These are phyloP conservation scores for Mycena latifolia DNA, from an alignment of 768 basidiomycete species.

Conservation along the genomic window DNA sequence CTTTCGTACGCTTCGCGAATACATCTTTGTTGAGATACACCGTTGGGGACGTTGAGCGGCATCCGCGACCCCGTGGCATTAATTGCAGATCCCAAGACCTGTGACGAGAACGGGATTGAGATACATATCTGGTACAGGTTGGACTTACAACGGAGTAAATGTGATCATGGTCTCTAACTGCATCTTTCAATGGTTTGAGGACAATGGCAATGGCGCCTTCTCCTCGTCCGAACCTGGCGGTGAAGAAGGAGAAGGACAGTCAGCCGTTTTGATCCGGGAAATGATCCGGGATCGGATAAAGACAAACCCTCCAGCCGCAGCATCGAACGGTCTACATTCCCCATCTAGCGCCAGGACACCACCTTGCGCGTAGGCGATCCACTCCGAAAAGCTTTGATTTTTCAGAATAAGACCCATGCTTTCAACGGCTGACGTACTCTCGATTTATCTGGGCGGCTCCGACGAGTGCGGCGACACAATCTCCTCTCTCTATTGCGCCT, in stretches of 20 bases:
- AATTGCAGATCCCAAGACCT: conserved; percentile 46
- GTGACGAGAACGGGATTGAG: background rate
- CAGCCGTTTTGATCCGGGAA: background rate
- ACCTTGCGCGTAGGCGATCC: conserved; percentile 10
- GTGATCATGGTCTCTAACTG: conserved; percentile 45
- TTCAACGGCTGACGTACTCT: conserved; percentile 9
- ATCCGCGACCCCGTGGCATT: conserved; percentile 44
- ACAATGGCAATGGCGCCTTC: conserved; percentile 39
- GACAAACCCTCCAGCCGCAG: conserved; percentile 2
- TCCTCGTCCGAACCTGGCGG: conserved; percentile 36
- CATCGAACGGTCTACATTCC: conserved; percentile 33
- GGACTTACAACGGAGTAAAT: conserved; percentile 43
- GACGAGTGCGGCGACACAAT: conserved; percentile 53
- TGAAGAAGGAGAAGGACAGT: background rate
- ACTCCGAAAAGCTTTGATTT: conserved; percentile 1
- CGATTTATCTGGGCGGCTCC: conserved; percentile 45
- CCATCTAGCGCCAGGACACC: conserved; percentile 25
- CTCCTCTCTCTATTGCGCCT: conserved; percentile 49
- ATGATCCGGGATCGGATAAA: too few relatives aligned
- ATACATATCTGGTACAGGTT: too few relatives aligned
- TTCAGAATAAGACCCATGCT: too few relatives aligned
- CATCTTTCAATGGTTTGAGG: conserved; percentile 41
- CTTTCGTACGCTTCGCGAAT: conserved; percentile 42
- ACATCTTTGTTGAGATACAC: conserved; percentile 43
- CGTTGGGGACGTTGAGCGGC: conserved; percentile 45